These are phyloP conservation scores for Echeveria elegans DNA, from an alignment of 164 flowering plant species.

Conservation along the genomic window DNA sequence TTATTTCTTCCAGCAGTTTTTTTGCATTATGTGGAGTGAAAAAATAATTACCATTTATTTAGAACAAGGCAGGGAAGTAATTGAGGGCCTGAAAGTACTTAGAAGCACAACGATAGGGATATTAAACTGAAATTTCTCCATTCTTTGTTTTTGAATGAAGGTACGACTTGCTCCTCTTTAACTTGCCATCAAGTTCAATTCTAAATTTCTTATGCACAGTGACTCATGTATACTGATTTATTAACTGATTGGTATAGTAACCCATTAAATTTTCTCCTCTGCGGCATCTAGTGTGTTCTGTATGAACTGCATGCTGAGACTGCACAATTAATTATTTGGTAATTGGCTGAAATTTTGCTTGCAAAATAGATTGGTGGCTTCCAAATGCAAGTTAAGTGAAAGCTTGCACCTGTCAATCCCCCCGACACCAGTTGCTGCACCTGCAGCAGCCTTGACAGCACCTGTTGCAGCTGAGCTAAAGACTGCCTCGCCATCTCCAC, in stretches of 20 bases:
- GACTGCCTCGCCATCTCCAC: constrained; percentile 23
- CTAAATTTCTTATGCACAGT: neutral
- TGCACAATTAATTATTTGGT: neutral
- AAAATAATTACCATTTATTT: too few relatives aligned
- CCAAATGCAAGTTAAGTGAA: constrained; percentile 80
- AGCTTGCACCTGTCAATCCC: constrained; percentile 19
- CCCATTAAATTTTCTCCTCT: too few relatives aligned
- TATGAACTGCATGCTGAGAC: neutral
- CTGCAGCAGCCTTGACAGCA: constrained; percentile 30
- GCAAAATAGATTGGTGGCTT: constrained; percentile 69
- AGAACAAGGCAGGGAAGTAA: neutral
- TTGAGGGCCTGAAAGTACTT: too few relatives aligned
- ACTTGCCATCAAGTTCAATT: neutral
- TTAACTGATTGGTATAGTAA: neutral
- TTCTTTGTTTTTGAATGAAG: too few relatives aligned
- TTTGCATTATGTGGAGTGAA: neutral
- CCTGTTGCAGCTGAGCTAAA: constrained; percentile 57
- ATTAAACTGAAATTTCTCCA: too few relatives aligned
- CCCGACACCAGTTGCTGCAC: constrained; percentile 35
- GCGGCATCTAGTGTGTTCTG: neutral
- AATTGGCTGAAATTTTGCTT: neutral
- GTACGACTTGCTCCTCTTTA: constrained; percentile 17
- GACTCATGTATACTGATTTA: neutral
- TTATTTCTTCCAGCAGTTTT: neutral
- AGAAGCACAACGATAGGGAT: too few relatives aligned